Conservation (phyloP, 371 early-diverging fungal genomes). For the Apophysomyces sp. region DNA sequence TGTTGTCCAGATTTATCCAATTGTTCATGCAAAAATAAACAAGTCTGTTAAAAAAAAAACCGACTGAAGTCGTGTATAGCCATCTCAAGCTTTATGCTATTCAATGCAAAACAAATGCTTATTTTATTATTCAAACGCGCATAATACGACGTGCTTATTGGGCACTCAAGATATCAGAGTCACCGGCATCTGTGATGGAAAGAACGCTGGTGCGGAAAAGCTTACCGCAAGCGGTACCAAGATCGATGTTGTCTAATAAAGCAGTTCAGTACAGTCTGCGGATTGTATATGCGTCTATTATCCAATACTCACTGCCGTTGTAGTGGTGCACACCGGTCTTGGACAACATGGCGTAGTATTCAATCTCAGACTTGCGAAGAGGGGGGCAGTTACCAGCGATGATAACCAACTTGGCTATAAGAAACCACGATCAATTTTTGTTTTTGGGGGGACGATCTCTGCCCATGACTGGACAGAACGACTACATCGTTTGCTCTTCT, state of each 20-base stretch:
- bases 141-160: slow-evolving; percentile 25
- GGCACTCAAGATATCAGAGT: slow-evolving; percentile 70
- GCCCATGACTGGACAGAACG: slow-evolving; percentile 14
- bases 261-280: not conserved
- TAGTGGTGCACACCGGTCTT: slow-evolving; percentile 99
- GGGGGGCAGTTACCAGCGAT: slow-evolving; percentile 98
- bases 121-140: not conserved
- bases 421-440: slow-evolving; percentile 9
- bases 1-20: too few relatives aligned
- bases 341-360: slow-evolving; percentile 99
- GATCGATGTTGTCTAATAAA: slow-evolving; percentile 91
- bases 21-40: too few relatives aligned
- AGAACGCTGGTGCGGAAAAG: slow-evolving; percentile 91
- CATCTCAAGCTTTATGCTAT: too few relatives aligned
- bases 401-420: slow-evolving; percentile 94
- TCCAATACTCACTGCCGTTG: slow-evolving; percentile 70
- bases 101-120: too few relatives aligned
- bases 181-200: slow-evolving; percentile 98
- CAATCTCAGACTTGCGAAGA: slow-evolving; percentile 98
- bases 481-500: slow-evolving; percentile 10
- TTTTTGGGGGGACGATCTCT: slow-evolving; percentile 43
- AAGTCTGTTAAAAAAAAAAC: too few relatives aligned
- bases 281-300: not conserved
- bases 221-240: slow-evolving; percentile 99
- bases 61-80: too few relatives aligned